Conservation (phyloP, 306 rosid species). For the Corylus americana region DNA sequence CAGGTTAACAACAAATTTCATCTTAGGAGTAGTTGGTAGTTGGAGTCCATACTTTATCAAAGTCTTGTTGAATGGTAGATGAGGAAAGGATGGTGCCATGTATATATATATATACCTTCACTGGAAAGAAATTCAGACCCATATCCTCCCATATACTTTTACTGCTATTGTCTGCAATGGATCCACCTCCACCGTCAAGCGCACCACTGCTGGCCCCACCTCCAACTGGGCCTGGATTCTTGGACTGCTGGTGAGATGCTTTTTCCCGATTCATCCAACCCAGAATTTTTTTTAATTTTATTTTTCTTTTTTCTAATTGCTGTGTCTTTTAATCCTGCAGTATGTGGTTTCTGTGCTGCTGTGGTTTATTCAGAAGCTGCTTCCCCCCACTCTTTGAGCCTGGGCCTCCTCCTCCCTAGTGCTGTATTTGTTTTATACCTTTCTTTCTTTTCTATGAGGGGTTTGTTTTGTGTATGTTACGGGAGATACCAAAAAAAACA, state of each 20-base stretch:
- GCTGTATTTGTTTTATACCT: conserved; percentile 10
- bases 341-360: conserved; percentile 74
- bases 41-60: conserved; percentile 25
- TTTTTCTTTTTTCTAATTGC: neutral
- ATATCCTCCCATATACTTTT: neutral
- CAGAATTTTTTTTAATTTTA: neutral
- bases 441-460: neutral
- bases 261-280: neutral
- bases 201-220: conserved; percentile 51
- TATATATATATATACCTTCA: conserved; percentile 4
- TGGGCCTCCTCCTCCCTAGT: conserved; percentile 66
- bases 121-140: neutral
- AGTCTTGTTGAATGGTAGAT: conserved; percentile 62
- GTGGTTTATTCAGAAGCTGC: conserved; percentile 68
- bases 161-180: conserved; percentile 36
- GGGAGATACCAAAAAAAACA: too few species aligned
- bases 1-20: too few species aligned
- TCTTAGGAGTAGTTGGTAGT: conserved; percentile 35
- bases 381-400: conserved; percentile 68
- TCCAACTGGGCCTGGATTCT: conserved; percentile 45
- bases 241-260: conserved; percentile 51
- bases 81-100: conserved; percentile 33
- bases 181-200: conserved; percentile 43
- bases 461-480: too few species aligned
- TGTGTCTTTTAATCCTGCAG: conserved; percentile 39